Percentiles rank a stretch among this genome's conserved stretches.
These are phyloP conservation scores for Beauveria scarabaeidicola DNA, from an alignment of 2,329 filamentous ascomycete species.

Conservation along the genomic window DNA sequence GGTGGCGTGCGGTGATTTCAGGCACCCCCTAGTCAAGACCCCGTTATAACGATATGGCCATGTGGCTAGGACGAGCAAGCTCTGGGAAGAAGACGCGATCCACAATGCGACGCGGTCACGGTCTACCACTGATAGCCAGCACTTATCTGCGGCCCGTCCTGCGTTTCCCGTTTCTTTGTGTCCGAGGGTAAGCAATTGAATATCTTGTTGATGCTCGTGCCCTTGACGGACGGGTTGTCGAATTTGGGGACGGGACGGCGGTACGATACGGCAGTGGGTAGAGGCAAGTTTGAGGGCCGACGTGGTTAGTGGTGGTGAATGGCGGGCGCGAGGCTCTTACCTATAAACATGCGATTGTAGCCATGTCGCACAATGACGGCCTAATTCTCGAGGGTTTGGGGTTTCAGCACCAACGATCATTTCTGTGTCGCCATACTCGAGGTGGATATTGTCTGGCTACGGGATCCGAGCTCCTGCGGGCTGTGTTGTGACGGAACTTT, in stretches of 20 bases:
- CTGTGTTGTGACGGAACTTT: neutral
- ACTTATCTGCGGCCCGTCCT: neutral
- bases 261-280: neutral
- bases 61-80: slow-evolving; percentile 2
- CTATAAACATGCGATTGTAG: neutral
- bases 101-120: slow-evolving; percentile 5
- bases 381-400: neutral
- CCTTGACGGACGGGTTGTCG: neutral
- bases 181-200: neutral
- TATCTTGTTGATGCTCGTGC: neutral
- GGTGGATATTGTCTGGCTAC: neutral
- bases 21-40: slow-evolving; percentile 3
- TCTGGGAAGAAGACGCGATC: neutral
- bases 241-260: neutral
- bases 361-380: neutral
- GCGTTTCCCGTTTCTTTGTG: neutral
- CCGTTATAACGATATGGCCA: slow-evolving; percentile 8
- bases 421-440: neutral
- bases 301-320: neutral
- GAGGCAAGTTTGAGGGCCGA: neutral
- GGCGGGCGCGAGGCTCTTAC: neutral
- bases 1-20: slow-evolving; percentile 12
- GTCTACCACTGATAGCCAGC: neutral
- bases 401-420: neutral
- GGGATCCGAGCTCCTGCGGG: slow-evolving; percentile 2